These are phyloP conservation scores for Blastobotrys arbuscula DNA, from an alignment of 1,139 yeast genomes.

Conservation along the genomic window DNA sequence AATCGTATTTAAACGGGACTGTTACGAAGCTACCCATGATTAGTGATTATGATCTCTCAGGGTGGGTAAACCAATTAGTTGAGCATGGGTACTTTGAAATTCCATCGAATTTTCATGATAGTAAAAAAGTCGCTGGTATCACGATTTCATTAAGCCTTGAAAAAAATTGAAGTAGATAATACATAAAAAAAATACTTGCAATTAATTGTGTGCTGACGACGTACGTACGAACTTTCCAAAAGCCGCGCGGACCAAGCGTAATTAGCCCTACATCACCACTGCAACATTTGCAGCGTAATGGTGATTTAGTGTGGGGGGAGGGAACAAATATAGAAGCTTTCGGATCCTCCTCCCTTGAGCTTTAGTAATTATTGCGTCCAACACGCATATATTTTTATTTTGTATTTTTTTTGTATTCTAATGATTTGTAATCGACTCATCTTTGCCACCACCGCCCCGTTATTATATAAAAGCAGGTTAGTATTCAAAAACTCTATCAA, in stretches of 20 bases:
- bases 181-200: no score
- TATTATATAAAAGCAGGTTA: no score
- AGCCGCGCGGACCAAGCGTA: no score
- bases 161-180: no score
- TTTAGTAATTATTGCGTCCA: no score
- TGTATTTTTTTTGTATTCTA: background rate
- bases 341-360: no score
- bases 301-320: no score
- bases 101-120: background rate
- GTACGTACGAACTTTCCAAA: no score
- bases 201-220: no score
- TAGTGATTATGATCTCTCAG: background rate
- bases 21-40: background rate
- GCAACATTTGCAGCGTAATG: no score
- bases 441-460: background rate
- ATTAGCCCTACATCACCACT: no score
- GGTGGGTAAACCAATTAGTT: background rate
- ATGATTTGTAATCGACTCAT: background rate
- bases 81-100: background rate
- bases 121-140: background rate
- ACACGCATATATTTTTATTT: background rate
- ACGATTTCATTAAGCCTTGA: background rate
- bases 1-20: background rate
- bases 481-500: background rate
- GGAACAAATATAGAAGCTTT: no score